phyloP scores from a whole-genome alignment of 164 flowering plant species.

The Tetrastigma voinierianum region DNA sequence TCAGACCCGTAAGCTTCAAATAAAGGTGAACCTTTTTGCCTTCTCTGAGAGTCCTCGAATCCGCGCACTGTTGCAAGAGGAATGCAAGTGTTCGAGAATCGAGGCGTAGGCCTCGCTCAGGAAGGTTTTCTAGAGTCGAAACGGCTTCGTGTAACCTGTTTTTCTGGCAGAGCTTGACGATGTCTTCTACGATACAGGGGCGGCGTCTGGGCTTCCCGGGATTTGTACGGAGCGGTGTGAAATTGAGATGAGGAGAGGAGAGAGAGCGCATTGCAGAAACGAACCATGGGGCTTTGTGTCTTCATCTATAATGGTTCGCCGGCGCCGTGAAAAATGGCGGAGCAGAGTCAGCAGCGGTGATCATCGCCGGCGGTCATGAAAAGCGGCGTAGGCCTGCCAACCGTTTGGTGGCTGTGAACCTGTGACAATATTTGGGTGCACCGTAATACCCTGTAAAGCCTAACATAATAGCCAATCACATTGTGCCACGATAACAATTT shows the following conservation, averaged over 20 bases:
- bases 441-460: too few relatives aligned
- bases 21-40: slow-evolving; percentile 67
- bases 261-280: slow-evolving; percentile 36
- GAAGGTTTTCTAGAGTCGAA: slow-evolving; percentile 34
- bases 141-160: slow-evolving; percentile 47
- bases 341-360: slow-evolving; percentile 16
- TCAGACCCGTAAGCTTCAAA: slow-evolving; percentile 48
- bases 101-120: slow-evolving; percentile 47
- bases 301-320: slow-evolving; percentile 10
- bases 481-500: too few relatives aligned
- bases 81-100: slow-evolving; percentile 32
- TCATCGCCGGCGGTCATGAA: slow-evolving; percentile 17
- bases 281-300: slow-evolving; percentile 16
- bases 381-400: neutral
- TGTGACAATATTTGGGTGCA: too few relatives aligned
- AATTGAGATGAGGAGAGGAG: slow-evolving; percentile 10
- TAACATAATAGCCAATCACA: too few relatives aligned
- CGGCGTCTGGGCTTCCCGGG: slow-evolving; percentile 10
- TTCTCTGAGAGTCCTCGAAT: slow-evolving; percentile 30
- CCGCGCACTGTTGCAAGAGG: slow-evolving; percentile 43
- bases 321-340: neutral
- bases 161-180: slow-evolving; percentile 38
- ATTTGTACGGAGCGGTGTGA: neutral
- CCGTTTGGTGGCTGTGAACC: neutral
- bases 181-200: slow-evolving; percentile 42